A percentile compares a stretch with the other conserved stretches of the same genome.
phyloP scores from a whole-genome alignment of 2,329 filamentous ascomycete genomes.

The Trichoderma cornu-damae region DNA sequence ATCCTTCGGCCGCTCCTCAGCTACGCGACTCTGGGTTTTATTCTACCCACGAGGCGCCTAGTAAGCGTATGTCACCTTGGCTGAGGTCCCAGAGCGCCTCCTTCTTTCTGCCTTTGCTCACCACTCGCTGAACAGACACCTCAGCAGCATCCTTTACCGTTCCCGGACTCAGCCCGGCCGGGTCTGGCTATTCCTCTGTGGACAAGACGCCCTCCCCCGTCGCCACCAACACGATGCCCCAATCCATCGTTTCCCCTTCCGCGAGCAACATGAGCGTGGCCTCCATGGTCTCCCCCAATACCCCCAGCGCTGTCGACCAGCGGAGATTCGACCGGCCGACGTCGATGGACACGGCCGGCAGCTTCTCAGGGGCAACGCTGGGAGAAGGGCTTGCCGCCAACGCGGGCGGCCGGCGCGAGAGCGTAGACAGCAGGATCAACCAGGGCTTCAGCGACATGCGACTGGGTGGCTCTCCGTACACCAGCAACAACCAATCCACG shows the following conservation, averaged over 20 bases:
- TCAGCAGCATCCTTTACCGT: conserved; percentile 38
- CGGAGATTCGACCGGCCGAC: conserved; percentile 42
- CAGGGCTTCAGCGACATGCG: conserved; percentile 64
- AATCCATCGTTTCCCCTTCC: conserved; percentile 50
- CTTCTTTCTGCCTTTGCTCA: conserved; percentile 14
- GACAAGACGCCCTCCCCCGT: conserved; percentile 62
- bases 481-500: conserved; percentile 71
- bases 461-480: conserved; percentile 63
- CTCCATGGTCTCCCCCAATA: conserved; percentile 59
- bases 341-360: conserved; percentile 32
- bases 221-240: conserved; percentile 45
- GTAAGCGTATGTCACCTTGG: conserved; percentile 36
- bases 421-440: conserved; percentile 74
- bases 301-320: conserved; percentile 40
- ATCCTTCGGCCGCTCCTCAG: conserved; percentile 30
- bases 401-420: conserved; percentile 59
- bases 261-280: conserved; percentile 61
- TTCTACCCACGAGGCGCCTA: conserved; percentile 40
- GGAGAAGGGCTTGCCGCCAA: conserved; percentile 40
- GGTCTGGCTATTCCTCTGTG: conserved; percentile 44
- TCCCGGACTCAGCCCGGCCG: conserved; percentile 38
- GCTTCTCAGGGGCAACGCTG: conserved; percentile 29
- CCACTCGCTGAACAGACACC: conserved; percentile 29
- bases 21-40: conserved; percentile 42
- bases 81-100: background rate